phyloP scores from a whole-genome alignment of 2,329 filamentous ascomycete species.

The Colletotrichum lindemuthianum region DNA sequence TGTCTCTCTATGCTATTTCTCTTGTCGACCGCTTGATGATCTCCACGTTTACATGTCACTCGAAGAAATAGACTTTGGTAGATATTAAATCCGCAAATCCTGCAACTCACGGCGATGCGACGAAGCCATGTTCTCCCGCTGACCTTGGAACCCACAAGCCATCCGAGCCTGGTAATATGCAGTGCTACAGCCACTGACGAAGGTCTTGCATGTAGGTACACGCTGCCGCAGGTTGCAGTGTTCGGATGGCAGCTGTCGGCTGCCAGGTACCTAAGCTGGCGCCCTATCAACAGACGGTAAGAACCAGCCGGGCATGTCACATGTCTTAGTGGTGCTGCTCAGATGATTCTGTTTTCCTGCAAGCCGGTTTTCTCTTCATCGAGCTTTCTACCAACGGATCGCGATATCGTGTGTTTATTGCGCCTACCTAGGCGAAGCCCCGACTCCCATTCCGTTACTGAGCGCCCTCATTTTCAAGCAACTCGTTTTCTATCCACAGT shows the following conservation, averaged over 20 bases:
- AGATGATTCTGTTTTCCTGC: constrained; percentile 18
- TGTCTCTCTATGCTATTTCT: no score
- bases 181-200: constrained; percentile 15
- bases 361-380: constrained; percentile 4
- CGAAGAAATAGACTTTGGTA: no score
- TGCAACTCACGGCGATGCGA: neutral
- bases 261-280: constrained; percentile 30
- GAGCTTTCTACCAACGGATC: constrained; percentile 12
- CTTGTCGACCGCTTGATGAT: no score
- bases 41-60: no score
- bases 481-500: neutral
- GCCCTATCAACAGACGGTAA: neutral
- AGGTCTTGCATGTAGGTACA: neutral
- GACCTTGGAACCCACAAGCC: constrained; percentile 11
- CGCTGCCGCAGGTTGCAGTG: neutral
- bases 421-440: no score
- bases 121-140: constrained; percentile 14
- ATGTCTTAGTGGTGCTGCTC: constrained; percentile 8
- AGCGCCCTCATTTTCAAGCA: no score
- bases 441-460: no score
- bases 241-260: constrained; percentile 29
- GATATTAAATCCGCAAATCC: no score
- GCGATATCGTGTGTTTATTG: neutral
- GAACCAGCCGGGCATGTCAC: constrained; percentile 4
- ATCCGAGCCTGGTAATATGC: neutral